Evolutionary conservation across 2,329 filamentous ascomycete species (phyloP).

Genomic region (Fusarium sororula): DNA sequence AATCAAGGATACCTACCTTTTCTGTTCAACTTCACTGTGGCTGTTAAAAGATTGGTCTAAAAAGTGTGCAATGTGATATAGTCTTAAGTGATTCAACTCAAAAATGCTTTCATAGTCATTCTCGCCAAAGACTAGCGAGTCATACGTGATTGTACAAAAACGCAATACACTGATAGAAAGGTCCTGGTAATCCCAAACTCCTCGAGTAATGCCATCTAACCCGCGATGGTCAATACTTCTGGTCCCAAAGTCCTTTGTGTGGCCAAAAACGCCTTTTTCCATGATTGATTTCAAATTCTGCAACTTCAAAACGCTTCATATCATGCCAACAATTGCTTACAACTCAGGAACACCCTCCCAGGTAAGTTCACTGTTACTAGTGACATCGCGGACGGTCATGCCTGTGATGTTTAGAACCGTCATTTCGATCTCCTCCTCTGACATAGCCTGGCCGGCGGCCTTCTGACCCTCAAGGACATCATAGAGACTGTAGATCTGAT

Average conservation of each 20-base stretch:
- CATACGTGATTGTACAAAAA: slow-evolving; percentile 37
- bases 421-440: slow-evolving; percentile 69
- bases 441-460: slow-evolving; percentile 69
- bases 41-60: not conserved
- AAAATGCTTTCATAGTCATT: slow-evolving; percentile 34
- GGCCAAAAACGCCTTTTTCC: slow-evolving; percentile 38
- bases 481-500: slow-evolving; percentile 83
- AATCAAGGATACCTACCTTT: slow-evolving; percentile 44
- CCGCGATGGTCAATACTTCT: slow-evolving; percentile 22
- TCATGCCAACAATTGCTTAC: slow-evolving; percentile 16
- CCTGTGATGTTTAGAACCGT: slow-evolving; percentile 67
- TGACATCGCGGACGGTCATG: slow-evolving; percentile 55
- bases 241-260: slow-evolving; percentile 29
- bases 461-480: slow-evolving; percentile 87
- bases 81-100: slow-evolving; percentile 20
- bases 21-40: slow-evolving; percentile 17
- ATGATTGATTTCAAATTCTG: slow-evolving; percentile 30
- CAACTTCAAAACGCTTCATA: slow-evolving; percentile 17
- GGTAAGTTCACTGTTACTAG: slow-evolving; percentile 50
- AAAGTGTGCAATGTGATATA: not conserved
- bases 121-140: slow-evolving; percentile 33
- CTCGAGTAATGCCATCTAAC: slow-evolving; percentile 36
- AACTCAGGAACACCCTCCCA: slow-evolving; percentile 53
- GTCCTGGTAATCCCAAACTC: slow-evolving; percentile 35
- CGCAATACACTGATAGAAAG: slow-evolving; percentile 23